Conservation (phyloP, 1,139 yeast genomes). For the Yarrowia galli region DNA sequence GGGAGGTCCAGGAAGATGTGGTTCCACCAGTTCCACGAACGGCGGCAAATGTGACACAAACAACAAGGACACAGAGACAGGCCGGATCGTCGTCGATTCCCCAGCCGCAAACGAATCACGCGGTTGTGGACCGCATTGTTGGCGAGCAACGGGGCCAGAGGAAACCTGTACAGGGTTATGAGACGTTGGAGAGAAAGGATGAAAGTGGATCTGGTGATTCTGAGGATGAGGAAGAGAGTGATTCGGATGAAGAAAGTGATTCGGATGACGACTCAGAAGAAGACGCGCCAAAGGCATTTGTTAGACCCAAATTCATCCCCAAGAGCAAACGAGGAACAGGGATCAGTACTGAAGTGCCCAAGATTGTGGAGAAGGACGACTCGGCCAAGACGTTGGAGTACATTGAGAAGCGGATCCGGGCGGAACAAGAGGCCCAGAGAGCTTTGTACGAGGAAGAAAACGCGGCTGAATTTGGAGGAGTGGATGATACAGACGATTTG, state of each 20-base stretch:
- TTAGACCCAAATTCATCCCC: constrained; percentile 47
- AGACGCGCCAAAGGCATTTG: constrained; percentile 39
- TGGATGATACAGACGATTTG: constrained; percentile 64
- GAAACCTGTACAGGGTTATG: constrained; percentile 15
- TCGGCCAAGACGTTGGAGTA: constrained; percentile 43
- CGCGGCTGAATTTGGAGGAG: constrained; percentile 49
- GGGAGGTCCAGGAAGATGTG: background rate
- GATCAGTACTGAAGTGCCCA: constrained; percentile 30
- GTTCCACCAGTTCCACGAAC: background rate
- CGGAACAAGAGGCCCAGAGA: constrained; percentile 42
- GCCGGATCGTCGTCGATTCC: background rate
- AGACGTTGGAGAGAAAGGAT: constrained; percentile 33
- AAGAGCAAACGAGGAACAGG: constrained; percentile 42
- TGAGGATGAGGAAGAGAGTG: constrained; percentile 40
- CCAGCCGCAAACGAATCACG: background rate
- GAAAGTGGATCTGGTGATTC: constrained; percentile 38
- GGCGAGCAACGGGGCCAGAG: constrained; percentile 23
- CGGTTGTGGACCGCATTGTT: constrained; percentile 12
- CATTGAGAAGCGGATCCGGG: constrained; percentile 43
- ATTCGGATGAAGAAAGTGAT: constrained; percentile 39
- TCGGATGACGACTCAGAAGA: constrained; percentile 37
- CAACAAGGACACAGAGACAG: background rate
- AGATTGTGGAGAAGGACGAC: constrained; percentile 36
- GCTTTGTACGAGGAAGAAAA: constrained; percentile 40
- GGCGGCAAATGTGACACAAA: background rate